A percentile compares a stretch with the other conserved stretches of the same genome.
phyloP scores from a whole-genome alignment of 139 green algal genomes.

The Penium margaritaceum region DNA sequence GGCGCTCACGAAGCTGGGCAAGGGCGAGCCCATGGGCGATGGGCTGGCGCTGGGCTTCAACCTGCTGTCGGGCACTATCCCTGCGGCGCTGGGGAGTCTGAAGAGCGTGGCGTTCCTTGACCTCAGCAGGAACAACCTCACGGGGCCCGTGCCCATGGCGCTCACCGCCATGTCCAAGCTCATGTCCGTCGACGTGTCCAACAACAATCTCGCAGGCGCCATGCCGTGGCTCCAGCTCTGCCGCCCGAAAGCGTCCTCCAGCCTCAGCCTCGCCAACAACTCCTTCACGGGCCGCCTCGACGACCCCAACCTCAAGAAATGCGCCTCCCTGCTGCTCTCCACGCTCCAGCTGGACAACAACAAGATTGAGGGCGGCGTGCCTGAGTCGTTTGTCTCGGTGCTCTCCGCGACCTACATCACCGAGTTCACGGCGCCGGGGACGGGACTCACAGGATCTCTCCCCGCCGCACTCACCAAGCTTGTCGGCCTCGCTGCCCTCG shows the following conservation, averaged over 20 bases:
- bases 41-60: background rate
- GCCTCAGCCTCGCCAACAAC: too few relatives aligned
- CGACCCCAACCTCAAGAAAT: too few relatives aligned
- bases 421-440: too few relatives aligned
- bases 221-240: background rate
- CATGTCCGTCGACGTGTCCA: background rate
- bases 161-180: background rate
- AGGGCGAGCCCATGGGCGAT: background rate
- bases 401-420: too few relatives aligned
- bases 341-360: background rate
- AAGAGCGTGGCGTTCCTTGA: background rate
- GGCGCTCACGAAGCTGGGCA: conserved; percentile 2
- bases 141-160: background rate
- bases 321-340: too few relatives aligned
- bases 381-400: too few relatives aligned
- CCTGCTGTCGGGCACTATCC: background rate
- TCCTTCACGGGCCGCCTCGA: too few relatives aligned
- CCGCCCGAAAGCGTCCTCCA: too few relatives aligned
- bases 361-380: too few relatives aligned
- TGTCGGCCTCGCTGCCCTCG: background rate
- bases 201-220: background rate
- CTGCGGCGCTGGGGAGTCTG: background rate
- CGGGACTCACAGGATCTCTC: background rate
- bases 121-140: background rate
- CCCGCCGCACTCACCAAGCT: background rate